Evolutionary conservation across 2,329 filamentous ascomycete genomes (phyloP), one percentile per base, ranked within the genome.

Genomic region (Arthroderma sp.): DNA sequence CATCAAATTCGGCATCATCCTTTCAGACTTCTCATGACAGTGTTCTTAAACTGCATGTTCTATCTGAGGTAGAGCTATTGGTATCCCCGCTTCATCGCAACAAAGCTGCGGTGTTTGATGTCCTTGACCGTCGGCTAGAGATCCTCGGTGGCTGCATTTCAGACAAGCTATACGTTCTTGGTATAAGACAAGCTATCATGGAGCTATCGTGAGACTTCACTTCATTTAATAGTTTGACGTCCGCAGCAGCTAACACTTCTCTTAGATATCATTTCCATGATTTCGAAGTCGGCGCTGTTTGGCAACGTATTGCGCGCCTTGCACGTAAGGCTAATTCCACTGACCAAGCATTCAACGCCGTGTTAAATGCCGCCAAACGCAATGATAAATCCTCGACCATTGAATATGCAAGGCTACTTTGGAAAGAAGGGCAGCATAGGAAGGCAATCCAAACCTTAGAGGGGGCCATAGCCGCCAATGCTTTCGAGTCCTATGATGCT

Each of bases 381-480:
- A 85, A 86, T 15, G 86, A 94, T 53, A 80, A 83, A 47, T 86
- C 85, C 2, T 86, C 89, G 7, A 89, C 86, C 6, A 91, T 98
- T 49, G 93, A 98, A 60, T 89, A 98, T 60, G 87, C 91, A 1
- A 81, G 88, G 48, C 72, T 98, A 29, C 68, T 96, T 5, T 98
- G 91, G 87, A 86, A 84, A 54, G 87, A 95, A 60, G 86, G 86
- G 0, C 83, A 95, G 56, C 86, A 89, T 59, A 78, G 91, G 48
- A 94, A 96, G 64, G 93, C 91, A 1, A 98, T 98, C 49, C 86
- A 94, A 54, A 84, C 83, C 39, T 71, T 98, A 3, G 82, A 94
- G 56, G 80, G 85, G 38, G 88, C 89, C 22, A 94, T 98, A 51
- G 75, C 80, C 39, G 80, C 77, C 31, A 83, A 87, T 53, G 78